Conservation (phyloP, 805 yeast genomes). For the Teunomyces kruisii region DNA sequence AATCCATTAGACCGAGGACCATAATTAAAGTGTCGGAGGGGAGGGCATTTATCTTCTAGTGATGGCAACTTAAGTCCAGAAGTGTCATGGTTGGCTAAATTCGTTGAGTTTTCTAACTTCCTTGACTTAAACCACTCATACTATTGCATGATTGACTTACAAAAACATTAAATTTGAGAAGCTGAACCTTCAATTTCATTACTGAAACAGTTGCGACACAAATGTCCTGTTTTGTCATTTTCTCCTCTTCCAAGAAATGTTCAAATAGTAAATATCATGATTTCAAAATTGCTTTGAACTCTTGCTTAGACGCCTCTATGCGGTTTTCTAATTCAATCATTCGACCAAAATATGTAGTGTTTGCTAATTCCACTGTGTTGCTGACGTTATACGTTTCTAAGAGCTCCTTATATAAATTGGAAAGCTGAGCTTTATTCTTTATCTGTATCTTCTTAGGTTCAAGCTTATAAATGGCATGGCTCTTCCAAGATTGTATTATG, state of each 20-base stretch:
- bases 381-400: conserved; percentile 20
- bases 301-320: conserved; percentile 22
- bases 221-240: not conserved
- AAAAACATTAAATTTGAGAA: not conserved
- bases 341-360: conserved; percentile 30
- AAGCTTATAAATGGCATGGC: conserved; percentile 27
- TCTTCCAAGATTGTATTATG: conserved; percentile 29
- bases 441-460: conserved; percentile 22
- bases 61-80: too few species aligned
- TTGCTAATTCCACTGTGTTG: conserved; percentile 42
- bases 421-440: conserved; percentile 18
- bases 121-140: too few species aligned
- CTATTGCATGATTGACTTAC: too few species aligned
- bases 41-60: too few species aligned
- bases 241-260: not conserved
- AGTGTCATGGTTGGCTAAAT: too few species aligned
- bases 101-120: too few species aligned
- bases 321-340: conserved; percentile 31
- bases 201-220: too few species aligned
- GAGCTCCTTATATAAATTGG: conserved; percentile 25
- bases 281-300: conserved; percentile 18
- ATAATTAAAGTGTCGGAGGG: too few species aligned
- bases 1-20: conserved; percentile 1
- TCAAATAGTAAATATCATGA: not conserved
- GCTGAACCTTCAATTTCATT: not conserved